Conservation (phyloP, 306 rosid genomes). For the Fagus sylvatica region DNA sequence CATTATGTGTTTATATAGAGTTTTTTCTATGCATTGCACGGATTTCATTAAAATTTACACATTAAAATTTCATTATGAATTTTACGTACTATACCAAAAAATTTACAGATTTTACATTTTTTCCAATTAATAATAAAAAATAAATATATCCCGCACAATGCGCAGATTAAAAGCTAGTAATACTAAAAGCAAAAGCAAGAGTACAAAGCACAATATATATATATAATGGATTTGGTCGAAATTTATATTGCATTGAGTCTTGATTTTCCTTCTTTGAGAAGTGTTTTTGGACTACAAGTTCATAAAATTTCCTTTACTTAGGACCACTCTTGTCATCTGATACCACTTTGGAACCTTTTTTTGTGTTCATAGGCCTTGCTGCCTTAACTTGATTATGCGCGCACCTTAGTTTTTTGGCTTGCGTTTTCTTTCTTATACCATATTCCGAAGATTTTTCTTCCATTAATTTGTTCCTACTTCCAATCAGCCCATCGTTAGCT, state of each 20-base stretch:
- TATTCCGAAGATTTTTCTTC: conserved; percentile 12
- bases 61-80: too few relatives aligned
- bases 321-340: background rate
- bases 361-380: conserved; percentile 9
- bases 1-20: too few relatives aligned
- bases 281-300: conserved; percentile 6
- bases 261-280: conserved; percentile 3
- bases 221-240: background rate
- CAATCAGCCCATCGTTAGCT: conserved; percentile 61
- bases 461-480: conserved; percentile 38
- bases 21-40: too few relatives aligned
- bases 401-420: conserved; percentile 10
- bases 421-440: conserved; percentile 18
- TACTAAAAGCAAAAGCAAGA: background rate
- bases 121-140: too few relatives aligned
- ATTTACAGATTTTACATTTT: too few relatives aligned
- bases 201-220: background rate
- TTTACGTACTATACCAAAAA: too few relatives aligned
- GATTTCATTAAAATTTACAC: too few relatives aligned
- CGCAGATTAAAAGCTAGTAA: too few relatives aligned
- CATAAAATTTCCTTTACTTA: background rate
- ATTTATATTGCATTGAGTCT: background rate
- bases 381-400: conserved; percentile 7
- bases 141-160: too few relatives aligned
- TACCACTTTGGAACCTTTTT: conserved; percentile 9